phyloP scores from a whole-genome alignment of 2,329 filamentous ascomycete genomes.

The Zarea fungicola region DNA sequence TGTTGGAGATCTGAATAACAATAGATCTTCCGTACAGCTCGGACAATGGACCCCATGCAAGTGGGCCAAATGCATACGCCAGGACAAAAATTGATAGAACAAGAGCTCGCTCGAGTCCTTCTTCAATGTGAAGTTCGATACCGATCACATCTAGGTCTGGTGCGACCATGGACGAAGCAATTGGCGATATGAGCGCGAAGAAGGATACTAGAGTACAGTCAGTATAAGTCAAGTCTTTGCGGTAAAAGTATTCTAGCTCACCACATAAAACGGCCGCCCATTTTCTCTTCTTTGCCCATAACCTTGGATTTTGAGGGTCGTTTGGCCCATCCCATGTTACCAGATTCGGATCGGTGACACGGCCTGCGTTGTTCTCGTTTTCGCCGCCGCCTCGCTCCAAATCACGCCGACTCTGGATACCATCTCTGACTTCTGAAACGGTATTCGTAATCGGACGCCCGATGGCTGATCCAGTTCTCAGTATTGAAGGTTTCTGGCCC shows the following conservation, averaged over 20 bases:
- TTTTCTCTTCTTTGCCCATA: conserved; percentile 52
- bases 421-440: conserved; percentile 35
- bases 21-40: conserved; percentile 53
- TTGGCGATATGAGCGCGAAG: conserved; percentile 57
- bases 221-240: no score
- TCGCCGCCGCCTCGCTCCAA: conserved; percentile 27
- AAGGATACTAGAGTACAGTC: conserved; percentile 41
- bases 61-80: conserved; percentile 50
- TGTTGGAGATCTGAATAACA: conserved; percentile 45
- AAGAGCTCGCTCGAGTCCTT: conserved; percentile 36
- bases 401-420: conserved; percentile 33
- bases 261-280: conserved; percentile 54
- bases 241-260: no score
- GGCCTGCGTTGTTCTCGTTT: conserved; percentile 19
- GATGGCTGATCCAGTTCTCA: no score
- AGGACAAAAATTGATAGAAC: conserved; percentile 40
- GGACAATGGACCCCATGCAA: conserved; percentile 57
- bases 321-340: conserved; percentile 49
- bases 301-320: conserved; percentile 45
- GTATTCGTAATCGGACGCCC: no score
- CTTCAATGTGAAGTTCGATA: conserved; percentile 47
- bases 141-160: conserved; percentile 46
- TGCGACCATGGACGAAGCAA: conserved; percentile 54
- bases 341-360: conserved; percentile 31
- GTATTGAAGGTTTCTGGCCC: no score